phyloP scores from a whole-genome alignment of 495 filamentous ascomycete species.

The Darksidea phi region DNA sequence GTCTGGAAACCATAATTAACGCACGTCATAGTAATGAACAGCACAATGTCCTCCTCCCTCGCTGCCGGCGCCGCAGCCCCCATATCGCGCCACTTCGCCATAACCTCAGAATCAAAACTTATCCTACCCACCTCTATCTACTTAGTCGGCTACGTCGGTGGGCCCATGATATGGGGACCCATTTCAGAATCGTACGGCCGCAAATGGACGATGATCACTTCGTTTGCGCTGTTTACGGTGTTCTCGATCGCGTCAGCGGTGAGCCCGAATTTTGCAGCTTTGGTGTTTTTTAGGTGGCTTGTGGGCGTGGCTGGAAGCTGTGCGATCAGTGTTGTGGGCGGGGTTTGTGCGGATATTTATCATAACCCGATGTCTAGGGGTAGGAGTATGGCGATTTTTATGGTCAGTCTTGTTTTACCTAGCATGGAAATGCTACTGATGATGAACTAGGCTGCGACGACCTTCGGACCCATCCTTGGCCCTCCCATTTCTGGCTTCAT shows the following conservation, averaged over 20 bases:
- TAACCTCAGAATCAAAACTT: conserved; percentile 55
- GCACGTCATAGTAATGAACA: conserved; percentile 58
- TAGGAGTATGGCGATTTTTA: conserved; percentile 69
- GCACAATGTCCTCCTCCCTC: conserved; percentile 68
- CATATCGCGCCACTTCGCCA: conserved; percentile 57
- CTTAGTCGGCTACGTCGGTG: conserved; percentile 67
- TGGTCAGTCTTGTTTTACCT: conserved; percentile 37
- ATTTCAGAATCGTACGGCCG: conserved; percentile 71
- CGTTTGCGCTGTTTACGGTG: conserved; percentile 63
- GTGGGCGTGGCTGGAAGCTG: conserved; percentile 63
- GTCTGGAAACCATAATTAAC: not conserved
- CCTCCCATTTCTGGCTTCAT: conserved; percentile 45
- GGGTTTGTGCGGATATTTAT: conserved; percentile 72
- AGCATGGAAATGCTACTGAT: not conserved
- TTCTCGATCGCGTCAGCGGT: conserved; percentile 70
- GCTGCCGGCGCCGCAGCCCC: conserved; percentile 61
- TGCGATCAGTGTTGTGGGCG: conserved; percentile 69
- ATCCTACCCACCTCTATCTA: conserved; percentile 77
- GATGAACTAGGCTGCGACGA: conserved; percentile 48
- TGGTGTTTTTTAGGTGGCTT: conserved; percentile 68
- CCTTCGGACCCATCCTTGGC: conserved; percentile 43
- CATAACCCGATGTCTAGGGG: conserved; percentile 60
- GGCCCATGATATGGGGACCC: conserved; percentile 66
- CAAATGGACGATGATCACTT: conserved; percentile 57
- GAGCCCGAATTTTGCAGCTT: conserved; percentile 62